Evolutionary conservation across 345 rosid genomes (phyloP), one percentile per base, ranked within the genome.

Genomic region (Zanthoxylum bungeanum): DNA sequence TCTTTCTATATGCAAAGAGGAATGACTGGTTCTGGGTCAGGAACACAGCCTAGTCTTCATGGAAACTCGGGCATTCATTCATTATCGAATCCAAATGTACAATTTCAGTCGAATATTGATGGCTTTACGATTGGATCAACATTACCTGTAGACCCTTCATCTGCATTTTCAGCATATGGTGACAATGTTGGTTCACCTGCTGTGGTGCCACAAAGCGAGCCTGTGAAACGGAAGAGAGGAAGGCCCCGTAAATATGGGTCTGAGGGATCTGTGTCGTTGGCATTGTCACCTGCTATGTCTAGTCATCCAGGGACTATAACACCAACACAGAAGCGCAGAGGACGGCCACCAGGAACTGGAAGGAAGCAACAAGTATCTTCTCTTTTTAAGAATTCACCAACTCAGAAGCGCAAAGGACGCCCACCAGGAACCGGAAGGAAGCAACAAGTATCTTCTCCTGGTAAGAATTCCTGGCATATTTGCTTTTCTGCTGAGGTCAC

Each of bases 311-410:
- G 87, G 19, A 72, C 83, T 8, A 62, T 85, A 60, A 62, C 88
- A 57, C 83, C 96, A 4, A 72, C 86, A 27, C 93, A 86, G 76
- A 94, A 88, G 83, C 84, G 97, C 21, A 86, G 98, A 77, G 99
- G 99, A 64, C 84, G 98, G 51, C 98, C 98, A 34, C 96, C 91
- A n/a, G n/a, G n/a, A n/a, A n/a, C n/a, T n/a, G n/a, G n/a, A n/a
- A n/a, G n/a, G n/a, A n/a, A n/a, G n/a, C n/a, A n/a, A n/a, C n/a
- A n/a, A n/a, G n/a, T n/a, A n/a, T n/a, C n/a, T n/a, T n/a, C n/a
- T n/a, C n/a, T n/a, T n/a, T n/a, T n/a, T n/a, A n/a, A n/a, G n/a
- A n/a, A n/a, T n/a, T 62, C 88, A 57, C 83, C 96, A 4, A 72
- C 86, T 31, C 93, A 86, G 76, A 94, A 88, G 83, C 84, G 97